Percentiles rank a stretch among this genome's conserved stretches.
Evolutionary conservation across 2,329 filamentous ascomycete genomes (phyloP).

Genomic region (Calonectria honghensis): DNA sequence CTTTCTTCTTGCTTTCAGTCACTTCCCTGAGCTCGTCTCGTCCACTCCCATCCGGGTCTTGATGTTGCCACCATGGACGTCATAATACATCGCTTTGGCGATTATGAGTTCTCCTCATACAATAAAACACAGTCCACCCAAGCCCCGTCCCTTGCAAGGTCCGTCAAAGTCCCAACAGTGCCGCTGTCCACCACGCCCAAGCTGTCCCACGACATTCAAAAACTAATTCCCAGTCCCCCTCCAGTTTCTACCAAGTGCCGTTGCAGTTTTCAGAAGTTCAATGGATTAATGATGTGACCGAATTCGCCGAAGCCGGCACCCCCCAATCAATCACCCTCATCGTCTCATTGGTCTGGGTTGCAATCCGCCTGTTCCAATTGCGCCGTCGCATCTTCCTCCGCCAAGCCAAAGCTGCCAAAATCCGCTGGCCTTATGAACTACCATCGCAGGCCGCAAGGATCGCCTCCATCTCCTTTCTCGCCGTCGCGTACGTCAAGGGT

Average conservation of each 20-base stretch:
- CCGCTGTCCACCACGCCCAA: not conserved
- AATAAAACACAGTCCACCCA: constrained; percentile 45
- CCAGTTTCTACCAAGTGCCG: constrained; percentile 43
- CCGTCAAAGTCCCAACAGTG: constrained; percentile 31
- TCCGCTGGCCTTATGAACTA: constrained; percentile 66
- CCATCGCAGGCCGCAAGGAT: constrained; percentile 64
- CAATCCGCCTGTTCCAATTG: constrained; percentile 58
- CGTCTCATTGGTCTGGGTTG: constrained; percentile 61
- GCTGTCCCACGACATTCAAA: constrained; percentile 26
- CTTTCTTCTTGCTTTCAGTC: constrained; percentile 14
- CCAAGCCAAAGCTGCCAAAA: constrained; percentile 61
- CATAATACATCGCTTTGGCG: constrained; percentile 57
- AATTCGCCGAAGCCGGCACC: constrained; percentile 64
- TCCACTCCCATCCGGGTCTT: constrained; percentile 23
- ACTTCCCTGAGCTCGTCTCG: not conserved
- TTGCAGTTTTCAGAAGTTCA: constrained; percentile 48
- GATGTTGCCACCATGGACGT: constrained; percentile 57
- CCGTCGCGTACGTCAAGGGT: constrained; percentile 59
- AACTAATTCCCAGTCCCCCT: constrained; percentile 25
- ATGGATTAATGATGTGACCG: constrained; percentile 64
- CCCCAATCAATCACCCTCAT: constrained; percentile 62
- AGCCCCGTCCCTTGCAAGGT: constrained; percentile 47
- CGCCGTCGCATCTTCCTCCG: constrained; percentile 52
- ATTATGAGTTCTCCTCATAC: constrained; percentile 57
- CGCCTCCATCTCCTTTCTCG: constrained; percentile 62